Conservation (phyloP, 768 basidiomycete genomes). For the Clathrus columnatus region DNA sequence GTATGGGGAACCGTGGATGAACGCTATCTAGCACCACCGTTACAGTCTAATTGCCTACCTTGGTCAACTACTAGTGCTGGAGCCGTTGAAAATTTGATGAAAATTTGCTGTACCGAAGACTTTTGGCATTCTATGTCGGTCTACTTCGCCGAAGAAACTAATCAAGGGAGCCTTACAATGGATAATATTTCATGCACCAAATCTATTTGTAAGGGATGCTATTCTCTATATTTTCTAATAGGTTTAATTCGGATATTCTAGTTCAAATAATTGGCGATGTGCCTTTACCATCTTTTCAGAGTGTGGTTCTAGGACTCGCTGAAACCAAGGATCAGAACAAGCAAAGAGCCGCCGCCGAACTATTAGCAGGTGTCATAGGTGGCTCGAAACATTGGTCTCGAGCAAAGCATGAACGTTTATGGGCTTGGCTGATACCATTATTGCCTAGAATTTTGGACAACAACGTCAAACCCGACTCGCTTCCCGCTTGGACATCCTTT, state of each 20-base stretch:
- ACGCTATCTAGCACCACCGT: constrained; percentile 41
- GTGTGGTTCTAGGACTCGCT: constrained; percentile 55
- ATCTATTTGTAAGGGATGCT: constrained; percentile 50
- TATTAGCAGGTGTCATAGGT: constrained; percentile 64
- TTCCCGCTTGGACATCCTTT: constrained; percentile 72
- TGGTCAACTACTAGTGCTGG: constrained; percentile 50
- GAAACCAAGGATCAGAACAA: constrained; percentile 73
- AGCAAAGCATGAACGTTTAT: constrained; percentile 56
- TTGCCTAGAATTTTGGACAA: constrained; percentile 57
- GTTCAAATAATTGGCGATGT: constrained; percentile 75
- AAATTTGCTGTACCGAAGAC: constrained; percentile 34
- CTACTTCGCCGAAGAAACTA: constrained; percentile 73
- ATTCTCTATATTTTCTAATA: neutral
- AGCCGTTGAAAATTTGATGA: constrained; percentile 42
- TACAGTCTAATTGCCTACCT: constrained; percentile 43
- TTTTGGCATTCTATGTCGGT: constrained; percentile 66
- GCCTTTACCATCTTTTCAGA: constrained; percentile 53
- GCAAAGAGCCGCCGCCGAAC: constrained; percentile 80
- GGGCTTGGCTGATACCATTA: constrained; percentile 72
- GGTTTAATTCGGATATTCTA: constrained; percentile 26
- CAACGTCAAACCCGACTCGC: constrained; percentile 74
- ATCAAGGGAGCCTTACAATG: constrained; percentile 51
- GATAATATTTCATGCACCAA: constrained; percentile 69
- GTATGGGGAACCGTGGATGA: constrained; percentile 43
- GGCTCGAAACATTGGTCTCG: constrained; percentile 86